phyloP scores from a whole-genome alignment of 495 filamentous ascomycete genomes.

The Poronia punctata region DNA sequence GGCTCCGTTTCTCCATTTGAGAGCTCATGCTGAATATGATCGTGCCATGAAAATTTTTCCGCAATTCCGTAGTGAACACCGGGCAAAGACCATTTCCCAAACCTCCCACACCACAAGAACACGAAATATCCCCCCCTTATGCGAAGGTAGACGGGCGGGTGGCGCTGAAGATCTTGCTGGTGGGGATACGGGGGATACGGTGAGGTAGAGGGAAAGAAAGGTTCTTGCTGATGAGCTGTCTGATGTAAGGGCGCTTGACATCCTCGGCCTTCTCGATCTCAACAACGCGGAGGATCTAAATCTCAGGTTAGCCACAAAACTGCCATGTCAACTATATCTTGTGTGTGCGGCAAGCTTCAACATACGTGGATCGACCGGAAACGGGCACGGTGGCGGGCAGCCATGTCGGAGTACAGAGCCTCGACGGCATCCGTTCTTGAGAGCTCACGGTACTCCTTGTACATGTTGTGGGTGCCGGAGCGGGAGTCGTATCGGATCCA shows the following conservation, averaged over 20 bases:
- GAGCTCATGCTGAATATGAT: slow-evolving; percentile 25
- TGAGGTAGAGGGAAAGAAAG: slow-evolving; percentile 98
- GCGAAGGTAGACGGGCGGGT: slow-evolving; percentile 87
- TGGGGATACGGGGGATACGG: slow-evolving; percentile 70
- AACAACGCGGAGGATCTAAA: slow-evolving; percentile 92
- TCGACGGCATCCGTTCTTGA: slow-evolving; percentile 90
- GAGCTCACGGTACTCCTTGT: slow-evolving; percentile 99
- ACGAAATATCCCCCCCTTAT: slow-evolving; percentile 33
- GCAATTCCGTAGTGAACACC: slow-evolving; percentile 49
- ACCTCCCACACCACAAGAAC: slow-evolving; percentile 30
- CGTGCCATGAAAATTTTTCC: slow-evolving; percentile 39
- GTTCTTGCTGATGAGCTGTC: slow-evolving; percentile 89
- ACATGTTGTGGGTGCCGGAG: slow-evolving; percentile 99
- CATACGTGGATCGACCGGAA: slow-evolving; percentile 97
- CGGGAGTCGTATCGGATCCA: slow-evolving; percentile 99
- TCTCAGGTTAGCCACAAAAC: slow-evolving; percentile 1
- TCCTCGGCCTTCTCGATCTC: slow-evolving; percentile 88
- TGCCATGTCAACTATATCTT: background rate
- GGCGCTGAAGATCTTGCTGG: slow-evolving; percentile 84
- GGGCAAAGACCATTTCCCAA: slow-evolving; percentile 42
- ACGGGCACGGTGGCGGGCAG: slow-evolving; percentile 92
- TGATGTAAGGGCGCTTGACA: slow-evolving; percentile 97
- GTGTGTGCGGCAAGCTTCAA: too few relatives aligned
- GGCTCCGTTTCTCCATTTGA: slow-evolving; percentile 21
- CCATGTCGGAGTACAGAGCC: slow-evolving; percentile 98